These are phyloP conservation scores for Solanum dulcamara DNA, from an alignment of 257 asterid species.

Conservation along the genomic window DNA sequence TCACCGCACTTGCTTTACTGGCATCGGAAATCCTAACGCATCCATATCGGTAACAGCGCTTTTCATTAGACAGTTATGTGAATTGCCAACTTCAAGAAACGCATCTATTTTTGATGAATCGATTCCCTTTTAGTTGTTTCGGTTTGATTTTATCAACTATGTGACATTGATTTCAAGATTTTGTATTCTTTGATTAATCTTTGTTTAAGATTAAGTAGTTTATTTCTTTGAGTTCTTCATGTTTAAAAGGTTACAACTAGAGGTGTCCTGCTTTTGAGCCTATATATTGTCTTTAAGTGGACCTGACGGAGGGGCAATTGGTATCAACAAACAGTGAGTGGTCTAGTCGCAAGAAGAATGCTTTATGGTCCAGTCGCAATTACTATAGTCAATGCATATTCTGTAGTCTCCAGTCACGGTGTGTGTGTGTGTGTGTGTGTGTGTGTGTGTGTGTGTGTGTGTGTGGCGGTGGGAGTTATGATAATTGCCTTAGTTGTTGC, in stretches of 20 bases:
- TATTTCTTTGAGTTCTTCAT: too few species aligned
- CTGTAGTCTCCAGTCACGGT: neutral
- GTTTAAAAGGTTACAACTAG: neutral
- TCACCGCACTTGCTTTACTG: too few species aligned
- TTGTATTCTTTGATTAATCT: neutral
- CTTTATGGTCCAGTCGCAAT: neutral
- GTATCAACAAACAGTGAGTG: neutral
- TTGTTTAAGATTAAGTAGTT: neutral
- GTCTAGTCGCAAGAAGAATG: neutral
- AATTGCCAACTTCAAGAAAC: neutral
- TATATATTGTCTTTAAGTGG: neutral
- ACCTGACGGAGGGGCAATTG: neutral
- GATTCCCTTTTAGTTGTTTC: neutral
- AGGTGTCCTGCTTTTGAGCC: neutral
- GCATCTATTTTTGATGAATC: neutral
- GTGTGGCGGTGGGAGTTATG: too few species aligned
- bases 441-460: too few species aligned
- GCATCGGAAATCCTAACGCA: too few species aligned
- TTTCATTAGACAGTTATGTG: too few species aligned
- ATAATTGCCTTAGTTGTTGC: neutral
- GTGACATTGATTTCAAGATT: neutral
- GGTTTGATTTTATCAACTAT: neutral
- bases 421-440: too few species aligned
- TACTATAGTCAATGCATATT: neutral
- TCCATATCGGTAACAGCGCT: too few species aligned